Percentiles rank a stretch among this genome's conserved stretches.
These are phyloP conservation scores for Populus hybrid DNA, from an alignment of 441 rosid species.

Conservation along the genomic window DNA sequence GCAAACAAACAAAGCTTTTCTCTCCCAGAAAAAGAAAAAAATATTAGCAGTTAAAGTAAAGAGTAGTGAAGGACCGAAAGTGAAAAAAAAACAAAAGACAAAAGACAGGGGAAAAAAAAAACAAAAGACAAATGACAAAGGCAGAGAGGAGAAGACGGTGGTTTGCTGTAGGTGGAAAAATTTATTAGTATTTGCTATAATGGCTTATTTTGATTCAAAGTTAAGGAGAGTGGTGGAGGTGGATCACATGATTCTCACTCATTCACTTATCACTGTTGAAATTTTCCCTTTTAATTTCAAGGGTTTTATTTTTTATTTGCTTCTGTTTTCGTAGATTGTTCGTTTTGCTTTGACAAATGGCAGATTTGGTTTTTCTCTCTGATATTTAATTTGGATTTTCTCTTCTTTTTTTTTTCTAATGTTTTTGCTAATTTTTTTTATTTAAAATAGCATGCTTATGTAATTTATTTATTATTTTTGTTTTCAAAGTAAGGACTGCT, in stretches of 20 bases:
- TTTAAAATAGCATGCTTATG: too few species aligned
- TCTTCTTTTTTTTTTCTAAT: too few species aligned
- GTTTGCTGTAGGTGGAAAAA: conserved; percentile 43
- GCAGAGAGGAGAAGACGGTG: conserved; percentile 6
- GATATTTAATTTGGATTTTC: too few species aligned
- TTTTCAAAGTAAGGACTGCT: too few species aligned
- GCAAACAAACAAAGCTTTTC: conserved; percentile 10
- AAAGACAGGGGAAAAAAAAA: not conserved
- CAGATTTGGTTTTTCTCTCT: not conserved
- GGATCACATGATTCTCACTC: conserved; percentile 65
- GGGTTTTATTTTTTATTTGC: conserved; percentile 3
- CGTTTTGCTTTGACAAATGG: not conserved
- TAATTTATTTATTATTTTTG: too few species aligned
- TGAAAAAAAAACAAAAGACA: conserved; percentile 4
- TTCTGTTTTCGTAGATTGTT: not conserved
- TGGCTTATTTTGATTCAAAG: conserved; percentile 19
- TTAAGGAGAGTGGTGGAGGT: conserved; percentile 19
- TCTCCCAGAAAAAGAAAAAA: conserved; percentile 6
- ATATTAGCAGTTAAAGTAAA: not conserved
- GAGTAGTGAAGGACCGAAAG: not conserved
- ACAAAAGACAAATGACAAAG: not conserved
- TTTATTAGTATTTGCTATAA: conserved; percentile 22
- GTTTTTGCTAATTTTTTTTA: too few species aligned
- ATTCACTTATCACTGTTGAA: conserved; percentile 22
- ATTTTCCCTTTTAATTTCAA: not conserved